phyloP scores from a whole-genome alignment of 1,139 yeast species.

The Magnusiomyces magnusii region DNA sequence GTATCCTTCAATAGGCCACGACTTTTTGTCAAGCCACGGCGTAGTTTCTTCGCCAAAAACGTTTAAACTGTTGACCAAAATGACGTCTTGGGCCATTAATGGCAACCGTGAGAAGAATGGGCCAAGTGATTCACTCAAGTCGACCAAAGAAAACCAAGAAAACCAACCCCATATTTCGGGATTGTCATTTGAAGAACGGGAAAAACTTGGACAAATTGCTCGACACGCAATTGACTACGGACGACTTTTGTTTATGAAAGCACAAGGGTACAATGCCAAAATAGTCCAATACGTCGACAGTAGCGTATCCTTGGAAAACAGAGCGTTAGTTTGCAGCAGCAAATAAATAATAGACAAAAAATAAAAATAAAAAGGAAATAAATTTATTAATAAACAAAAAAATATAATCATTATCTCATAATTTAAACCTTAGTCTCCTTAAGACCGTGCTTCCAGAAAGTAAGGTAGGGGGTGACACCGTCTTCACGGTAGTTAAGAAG shows the following conservation, averaged over 20 bases:
- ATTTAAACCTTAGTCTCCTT: slow-evolving; percentile 79
- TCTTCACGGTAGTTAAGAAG: slow-evolving; percentile 99
- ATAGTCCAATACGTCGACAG: slow-evolving; percentile 53
- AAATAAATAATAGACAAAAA: neutral
- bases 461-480: slow-evolving; percentile 95
- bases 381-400: neutral
- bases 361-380: neutral
- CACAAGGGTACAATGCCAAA: slow-evolving; percentile 35
- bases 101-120: slow-evolving; percentile 42
- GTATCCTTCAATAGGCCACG: slow-evolving; percentile 41
- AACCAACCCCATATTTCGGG: slow-evolving; percentile 37
- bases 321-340: slow-evolving; percentile 41
- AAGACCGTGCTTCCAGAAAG: slow-evolving; percentile 99
- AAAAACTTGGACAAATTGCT: slow-evolving; percentile 54
- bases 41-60: slow-evolving; percentile 29
- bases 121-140: slow-evolving; percentile 23
- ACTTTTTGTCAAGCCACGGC: slow-evolving; percentile 28
- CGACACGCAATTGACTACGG: slow-evolving; percentile 64
- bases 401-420: neutral
- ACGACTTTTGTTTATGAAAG: slow-evolving; percentile 42
- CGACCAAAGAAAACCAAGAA: neutral
- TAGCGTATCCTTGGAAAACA: slow-evolving; percentile 63
- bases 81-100: slow-evolving; percentile 85
- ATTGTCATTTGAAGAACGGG: slow-evolving; percentile 43
- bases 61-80: slow-evolving; percentile 51